Percentiles rank a stretch among this genome's conserved stretches.
These are phyloP conservation scores for Macrolepiota fuliginosa DNA, from an alignment of 768 basidiomycete genomes.

Conservation along the genomic window DNA sequence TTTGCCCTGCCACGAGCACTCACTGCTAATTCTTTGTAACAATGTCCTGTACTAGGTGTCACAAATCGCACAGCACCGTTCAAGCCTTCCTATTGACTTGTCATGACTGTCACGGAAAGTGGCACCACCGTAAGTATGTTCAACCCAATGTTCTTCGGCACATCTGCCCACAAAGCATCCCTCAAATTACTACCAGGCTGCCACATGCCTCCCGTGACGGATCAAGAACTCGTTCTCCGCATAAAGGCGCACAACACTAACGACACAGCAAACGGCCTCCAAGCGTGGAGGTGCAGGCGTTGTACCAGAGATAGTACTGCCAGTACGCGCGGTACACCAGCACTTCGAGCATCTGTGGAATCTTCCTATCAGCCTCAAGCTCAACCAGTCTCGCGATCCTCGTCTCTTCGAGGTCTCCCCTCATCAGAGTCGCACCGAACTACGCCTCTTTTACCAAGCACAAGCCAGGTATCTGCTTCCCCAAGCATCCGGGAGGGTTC, in stretches of 20 bases:
- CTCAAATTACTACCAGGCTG: conserved; percentile 24
- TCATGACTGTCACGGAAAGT: conserved; percentile 23
- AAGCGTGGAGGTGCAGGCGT: conserved; percentile 22
- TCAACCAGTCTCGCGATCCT: not conserved
- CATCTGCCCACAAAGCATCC: not conserved
- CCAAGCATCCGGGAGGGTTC: not conserved
- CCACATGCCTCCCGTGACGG: conserved; percentile 31
- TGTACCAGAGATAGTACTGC: conserved; percentile 9
- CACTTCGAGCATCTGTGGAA: not conserved
- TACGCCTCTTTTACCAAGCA: not conserved
- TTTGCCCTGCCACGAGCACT: not conserved
- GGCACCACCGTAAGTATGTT: conserved; percentile 34
- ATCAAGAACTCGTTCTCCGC: conserved; percentile 28
- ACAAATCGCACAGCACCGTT: conserved; percentile 18
- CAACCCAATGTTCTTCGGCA: not conserved
- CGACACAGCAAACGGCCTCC: conserved; percentile 16
- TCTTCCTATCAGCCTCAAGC: not conserved
- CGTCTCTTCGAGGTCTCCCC: not conserved
- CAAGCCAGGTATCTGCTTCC: not conserved
- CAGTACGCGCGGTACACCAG: not conserved
- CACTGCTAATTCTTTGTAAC: not conserved
- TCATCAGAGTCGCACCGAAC: not conserved
- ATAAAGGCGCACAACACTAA: conserved; percentile 21
- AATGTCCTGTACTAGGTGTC: conserved; percentile 25
- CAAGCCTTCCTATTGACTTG: conserved; percentile 34